Evolutionary conservation across 495 filamentous ascomycete genomes (phyloP).

Genomic region (Zalerion maritima): DNA sequence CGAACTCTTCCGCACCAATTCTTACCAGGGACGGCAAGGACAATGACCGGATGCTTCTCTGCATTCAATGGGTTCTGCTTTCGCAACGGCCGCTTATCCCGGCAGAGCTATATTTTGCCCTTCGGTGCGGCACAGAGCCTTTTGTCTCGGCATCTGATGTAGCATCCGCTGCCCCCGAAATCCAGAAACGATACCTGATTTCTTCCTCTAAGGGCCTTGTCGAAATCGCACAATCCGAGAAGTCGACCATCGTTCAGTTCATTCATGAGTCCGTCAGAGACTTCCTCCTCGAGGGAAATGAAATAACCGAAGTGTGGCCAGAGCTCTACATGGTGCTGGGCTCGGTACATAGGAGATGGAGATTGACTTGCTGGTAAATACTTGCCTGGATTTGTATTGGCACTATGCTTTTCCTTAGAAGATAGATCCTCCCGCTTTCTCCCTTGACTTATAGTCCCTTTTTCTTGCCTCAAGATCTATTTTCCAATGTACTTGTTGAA

Average conservation of each 20-base stretch:
- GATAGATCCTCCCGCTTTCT: too few species aligned
- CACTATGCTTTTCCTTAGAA: too few species aligned
- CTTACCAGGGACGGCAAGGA: conserved; percentile 17
- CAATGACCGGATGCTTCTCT: conserved; percentile 17
- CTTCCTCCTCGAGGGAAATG: too few species aligned
- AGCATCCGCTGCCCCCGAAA: conserved; percentile 1
- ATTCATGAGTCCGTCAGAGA: conserved; percentile 30
- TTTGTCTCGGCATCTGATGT: conserved; percentile 4
- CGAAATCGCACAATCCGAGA: conserved; percentile 14
- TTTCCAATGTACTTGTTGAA: too few species aligned
- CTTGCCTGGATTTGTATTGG: too few species aligned
- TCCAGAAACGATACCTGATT: conserved; percentile 14
- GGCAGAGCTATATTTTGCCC: conserved; percentile 23
- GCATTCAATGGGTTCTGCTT: conserved; percentile 27
- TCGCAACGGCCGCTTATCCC: conserved; percentile 15
- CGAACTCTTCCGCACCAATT: conserved; percentile 21
- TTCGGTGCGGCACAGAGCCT: conserved; percentile 16
- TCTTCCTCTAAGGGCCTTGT: conserved; percentile 22
- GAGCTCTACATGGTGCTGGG: too few species aligned
- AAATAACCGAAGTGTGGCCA: too few species aligned
- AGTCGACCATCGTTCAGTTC: conserved; percentile 21
- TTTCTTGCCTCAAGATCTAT: too few species aligned
- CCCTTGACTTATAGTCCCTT: too few species aligned
- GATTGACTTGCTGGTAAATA: too few species aligned
- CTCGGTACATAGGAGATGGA: too few species aligned